Conservation (phyloP, 331 rosid genomes). For the Acacia pycnantha region DNA sequence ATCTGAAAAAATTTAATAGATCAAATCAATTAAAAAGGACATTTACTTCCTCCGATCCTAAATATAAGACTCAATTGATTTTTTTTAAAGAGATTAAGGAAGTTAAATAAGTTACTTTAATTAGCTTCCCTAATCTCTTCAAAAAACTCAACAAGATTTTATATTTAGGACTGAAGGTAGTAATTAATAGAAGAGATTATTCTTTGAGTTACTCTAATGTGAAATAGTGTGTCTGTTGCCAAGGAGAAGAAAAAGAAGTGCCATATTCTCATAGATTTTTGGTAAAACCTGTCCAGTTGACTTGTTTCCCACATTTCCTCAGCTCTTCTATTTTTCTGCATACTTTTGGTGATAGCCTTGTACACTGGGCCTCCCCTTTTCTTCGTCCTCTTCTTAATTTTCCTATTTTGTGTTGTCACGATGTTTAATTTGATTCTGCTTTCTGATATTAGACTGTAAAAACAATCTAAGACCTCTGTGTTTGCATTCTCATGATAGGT, state of each 20-base stretch:
- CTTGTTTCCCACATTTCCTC: background rate
- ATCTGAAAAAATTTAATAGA: background rate
- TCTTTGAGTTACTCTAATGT: background rate
- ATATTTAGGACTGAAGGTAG: too few relatives aligned
- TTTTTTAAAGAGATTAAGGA: too few relatives aligned
- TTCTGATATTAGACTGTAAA: background rate
- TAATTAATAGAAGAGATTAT: background rate
- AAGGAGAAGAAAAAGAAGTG: background rate
- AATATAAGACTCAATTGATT: too few relatives aligned
- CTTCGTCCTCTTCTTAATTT: background rate
- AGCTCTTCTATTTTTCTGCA: background rate
- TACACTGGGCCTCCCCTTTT: too few relatives aligned
- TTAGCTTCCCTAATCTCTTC: too few relatives aligned
- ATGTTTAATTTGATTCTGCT: constrained; percentile 7
- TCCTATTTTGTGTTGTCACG: background rate
- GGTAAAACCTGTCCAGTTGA: background rate
- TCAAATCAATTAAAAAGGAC: background rate
- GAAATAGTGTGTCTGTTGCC: background rate
- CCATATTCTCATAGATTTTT: background rate
- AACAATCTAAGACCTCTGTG: background rate
- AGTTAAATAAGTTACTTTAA: too few relatives aligned
- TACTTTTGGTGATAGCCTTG: background rate
- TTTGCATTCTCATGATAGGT: constrained; percentile 47
- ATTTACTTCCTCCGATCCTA: too few relatives aligned
- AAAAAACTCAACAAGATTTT: too few relatives aligned